Conservation (phyloP, 1,139 yeast genomes). For the Spathaspora sp. region DNA sequence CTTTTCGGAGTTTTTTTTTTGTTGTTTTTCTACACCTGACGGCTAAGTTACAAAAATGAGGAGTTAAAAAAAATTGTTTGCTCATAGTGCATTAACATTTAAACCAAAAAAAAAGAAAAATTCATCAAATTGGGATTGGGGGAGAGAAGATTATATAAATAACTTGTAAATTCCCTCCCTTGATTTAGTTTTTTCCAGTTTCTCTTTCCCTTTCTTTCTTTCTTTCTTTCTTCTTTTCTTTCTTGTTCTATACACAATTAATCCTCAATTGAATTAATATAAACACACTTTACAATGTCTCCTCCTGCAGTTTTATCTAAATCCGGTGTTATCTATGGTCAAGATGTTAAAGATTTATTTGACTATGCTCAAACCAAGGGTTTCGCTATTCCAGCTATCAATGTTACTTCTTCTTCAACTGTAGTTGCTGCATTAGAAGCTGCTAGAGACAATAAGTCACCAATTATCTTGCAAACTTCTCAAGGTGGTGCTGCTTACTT, state of each 20-base stretch:
- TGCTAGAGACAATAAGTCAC: constrained; percentile 93
- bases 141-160: constrained; percentile 3
- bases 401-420: constrained; percentile 96
- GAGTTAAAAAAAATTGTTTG: not conserved
- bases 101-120: not conserved
- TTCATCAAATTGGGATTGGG: not conserved
- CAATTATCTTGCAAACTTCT: constrained; percentile 95
- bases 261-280: constrained; percentile 1
- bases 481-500: constrained; percentile 99
- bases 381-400: constrained; percentile 98
- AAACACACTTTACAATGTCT: constrained; percentile 39
- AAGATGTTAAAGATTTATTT: constrained; percentile 90
- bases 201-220: constrained; percentile 3
- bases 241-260: constrained; percentile 4
- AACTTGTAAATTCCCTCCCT: not conserved
- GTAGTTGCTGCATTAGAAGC: constrained; percentile 97
- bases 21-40: constrained; percentile 3
- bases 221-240: constrained; percentile 2
- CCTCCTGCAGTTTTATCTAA: constrained; percentile 71
- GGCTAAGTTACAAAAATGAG: constrained; percentile 2
- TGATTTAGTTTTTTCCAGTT: not conserved
- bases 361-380: constrained; percentile 91
- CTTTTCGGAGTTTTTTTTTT: constrained; percentile 5
- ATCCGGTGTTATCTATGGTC: constrained; percentile 98
- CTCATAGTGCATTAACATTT: not conserved